Base-by-base conservation (phyloP, 164 flowering plant genomes). In the Annona squamosa region DNA sequence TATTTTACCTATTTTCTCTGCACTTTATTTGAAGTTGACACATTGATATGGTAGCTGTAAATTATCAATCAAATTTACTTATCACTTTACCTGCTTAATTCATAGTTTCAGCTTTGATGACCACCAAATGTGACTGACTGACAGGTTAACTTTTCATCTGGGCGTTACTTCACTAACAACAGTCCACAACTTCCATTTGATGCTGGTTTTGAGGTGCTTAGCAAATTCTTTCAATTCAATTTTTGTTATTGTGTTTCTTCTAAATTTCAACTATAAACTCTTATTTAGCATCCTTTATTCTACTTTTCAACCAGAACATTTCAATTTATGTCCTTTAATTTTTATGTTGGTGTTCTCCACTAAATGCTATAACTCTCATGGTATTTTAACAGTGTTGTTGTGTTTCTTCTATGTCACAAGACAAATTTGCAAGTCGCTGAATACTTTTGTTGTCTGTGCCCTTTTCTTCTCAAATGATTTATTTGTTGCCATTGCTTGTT, bases 131-230 rank as follows among this genome's bases (percentile, higher is more conserved):
- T 68, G 19, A 7, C 19, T 57, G 44, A 2, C 18, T 56, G 42
- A 63, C 87, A 95, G 98, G 99, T 95, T 19, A 95, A 95, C 80
- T 95, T 86, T 83, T 93, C 94, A 81, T 95, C 99, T 48, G 99
- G 99, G 10, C 88, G 91, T 56, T 95, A 95, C 83, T 95, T 95
- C 75, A 72, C 85, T 80, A 92, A 93, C 47, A 80, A 69, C 48
- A 74, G 73, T 63, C 79, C 93, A 46, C 84, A 79, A 65, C 99
- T 95, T 81, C 99, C 99, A 63, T 88, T 93, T 80, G 97, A 95
- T 91, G 93, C 93, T 80, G 99, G 99, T 68, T 95, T 95, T 83
- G 99, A 95, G 99, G 99, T 94, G 74, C 42, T 37, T 13, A 62
- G 43, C 57, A 67, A 68, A 68, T 18, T 68, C 37, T 26, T 68